These are phyloP conservation scores for Lasiosphaeriaceae sp. DNA, from an alignment of 495 filamentous ascomycete species.

Conservation along the genomic window DNA sequence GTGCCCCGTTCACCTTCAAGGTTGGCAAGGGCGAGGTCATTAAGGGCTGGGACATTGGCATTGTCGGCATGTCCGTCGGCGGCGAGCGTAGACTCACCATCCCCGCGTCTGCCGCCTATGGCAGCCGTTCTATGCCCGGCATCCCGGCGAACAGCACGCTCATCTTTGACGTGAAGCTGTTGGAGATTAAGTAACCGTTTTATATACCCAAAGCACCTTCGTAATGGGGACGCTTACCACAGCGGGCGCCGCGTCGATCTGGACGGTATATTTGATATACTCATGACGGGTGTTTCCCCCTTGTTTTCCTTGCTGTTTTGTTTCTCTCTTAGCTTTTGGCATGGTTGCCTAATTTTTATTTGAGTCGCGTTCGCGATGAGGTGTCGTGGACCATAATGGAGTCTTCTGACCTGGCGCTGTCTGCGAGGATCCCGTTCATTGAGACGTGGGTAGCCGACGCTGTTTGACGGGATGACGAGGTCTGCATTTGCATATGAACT, in stretches of 20 bases:
- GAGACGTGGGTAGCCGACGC: conserved; percentile 34
- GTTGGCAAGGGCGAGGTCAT: conserved; percentile 93
- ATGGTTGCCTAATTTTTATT: conserved; percentile 14
- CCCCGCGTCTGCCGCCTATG: conserved; percentile 81
- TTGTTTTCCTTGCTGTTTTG: conserved; percentile 2
- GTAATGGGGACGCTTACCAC: neutral
- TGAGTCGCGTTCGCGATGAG: conserved; percentile 13
- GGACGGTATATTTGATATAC: conserved; percentile 5
- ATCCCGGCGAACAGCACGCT: conserved; percentile 89
- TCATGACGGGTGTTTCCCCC: conserved; percentile 8
- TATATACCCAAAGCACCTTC: neutral
- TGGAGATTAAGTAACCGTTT: conserved; percentile 57
- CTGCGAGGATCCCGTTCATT: conserved; percentile 35
- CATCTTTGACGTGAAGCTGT: conserved; percentile 87
- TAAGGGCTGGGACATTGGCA: conserved; percentile 96
- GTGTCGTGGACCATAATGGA: conserved; percentile 17
- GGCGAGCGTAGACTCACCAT: conserved; percentile 90
- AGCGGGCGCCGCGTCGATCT: conserved; percentile 10
- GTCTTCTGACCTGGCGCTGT: conserved; percentile 37
- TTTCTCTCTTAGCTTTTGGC: conserved; percentile 6
- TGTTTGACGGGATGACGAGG: conserved; percentile 44
- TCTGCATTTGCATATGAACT: conserved; percentile 38
- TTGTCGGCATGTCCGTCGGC: conserved; percentile 86
- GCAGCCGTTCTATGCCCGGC: conserved; percentile 68
- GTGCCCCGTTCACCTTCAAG: conserved; percentile 93